Base-by-base conservation (phyloP, 257 asterid genomes). In the Capsicum chinense region DNA sequence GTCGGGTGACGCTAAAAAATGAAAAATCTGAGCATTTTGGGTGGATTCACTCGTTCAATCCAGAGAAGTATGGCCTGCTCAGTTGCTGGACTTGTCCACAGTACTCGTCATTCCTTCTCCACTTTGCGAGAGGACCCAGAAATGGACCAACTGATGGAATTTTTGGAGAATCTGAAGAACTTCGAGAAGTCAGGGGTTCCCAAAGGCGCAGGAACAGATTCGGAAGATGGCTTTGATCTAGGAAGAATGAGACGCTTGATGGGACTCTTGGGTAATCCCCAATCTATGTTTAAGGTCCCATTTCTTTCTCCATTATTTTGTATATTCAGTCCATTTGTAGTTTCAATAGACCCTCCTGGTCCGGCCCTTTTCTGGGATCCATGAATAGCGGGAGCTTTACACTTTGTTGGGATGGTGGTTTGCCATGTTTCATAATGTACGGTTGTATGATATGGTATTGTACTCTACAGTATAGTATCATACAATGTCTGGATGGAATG, bases 131-230 rank as follows among this genome's bases (percentile, higher is more conserved):
- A 89, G 71, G 90, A 83, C 58, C 85, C 86, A 56, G 91, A 90
- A 66, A 83, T 95, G 84, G 87, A 88, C 82, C 97, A 90, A 64
- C 87, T 93, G 82, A 78, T 88, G 78, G 90, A 92, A 56, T 95
- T 88, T 88, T 84, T 95, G 89, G 91, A 93, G 68, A 92, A 86
- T 12, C 98, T 97, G 63, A 95, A 93, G 13, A 95, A 97, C 87
- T 93, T 92, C 87, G 98, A 96, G 87, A 94, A 94, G 66, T 67
- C 84, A 62, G 99, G 98, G 37, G 97, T 96, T 33, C 98, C 99
- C 1, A 91, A 83, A 84, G 98, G 91, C 13, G 97, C 98, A 9
- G 99, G 98, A 15, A 94, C 97, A 7, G 98, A 97, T 85, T 89
- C 98, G 35, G 88, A 60, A 12, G 94, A 91, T 33, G 99, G 98